Evolutionary conservation across 2,329 filamentous ascomycete genomes (phyloP).

Genomic region (Sporothrix variecibatus): DNA sequence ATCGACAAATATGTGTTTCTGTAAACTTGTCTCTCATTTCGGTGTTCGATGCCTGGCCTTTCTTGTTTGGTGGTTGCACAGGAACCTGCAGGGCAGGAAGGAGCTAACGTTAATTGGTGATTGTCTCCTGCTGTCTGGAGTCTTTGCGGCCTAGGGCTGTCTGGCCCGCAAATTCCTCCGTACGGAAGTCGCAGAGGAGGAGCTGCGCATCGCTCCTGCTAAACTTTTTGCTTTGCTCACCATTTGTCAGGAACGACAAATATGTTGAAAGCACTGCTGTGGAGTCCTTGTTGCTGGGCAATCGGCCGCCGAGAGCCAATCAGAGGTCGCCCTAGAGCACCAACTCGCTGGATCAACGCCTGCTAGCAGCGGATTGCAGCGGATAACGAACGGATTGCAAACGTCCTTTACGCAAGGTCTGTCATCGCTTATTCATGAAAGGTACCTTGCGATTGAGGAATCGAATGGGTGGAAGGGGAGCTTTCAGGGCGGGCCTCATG

Average conservation of each 20-base stretch:
- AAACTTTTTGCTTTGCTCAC: constrained; percentile 9
- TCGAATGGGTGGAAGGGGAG: neutral
- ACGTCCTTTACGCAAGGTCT: neutral
- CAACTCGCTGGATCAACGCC: neutral
- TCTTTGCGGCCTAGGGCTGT: neutral
- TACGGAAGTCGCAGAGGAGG: neutral
- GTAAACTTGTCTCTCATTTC: neutral
- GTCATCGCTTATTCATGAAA: constrained; percentile 29
- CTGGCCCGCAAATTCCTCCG: neutral
- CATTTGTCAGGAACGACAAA: constrained; percentile 29
- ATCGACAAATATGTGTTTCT: neutral
- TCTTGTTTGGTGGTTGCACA: neutral
- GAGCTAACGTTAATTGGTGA: neutral
- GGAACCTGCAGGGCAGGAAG: neutral
- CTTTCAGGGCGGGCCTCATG: neutral
- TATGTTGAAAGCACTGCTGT: neutral
- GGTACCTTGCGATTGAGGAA: neutral
- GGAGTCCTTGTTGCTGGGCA: constrained; percentile 10
- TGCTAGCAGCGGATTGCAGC: neutral
- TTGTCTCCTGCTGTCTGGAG: neutral
- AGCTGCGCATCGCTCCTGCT: neutral
- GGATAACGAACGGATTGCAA: neutral
- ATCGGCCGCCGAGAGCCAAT: constrained; percentile 7
- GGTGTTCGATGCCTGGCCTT: neutral
- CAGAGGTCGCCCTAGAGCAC: neutral